These are phyloP conservation scores for Keithomyces neogunnii DNA, from an alignment of 2,329 filamentous ascomycete species.

Conservation along the genomic window DNA sequence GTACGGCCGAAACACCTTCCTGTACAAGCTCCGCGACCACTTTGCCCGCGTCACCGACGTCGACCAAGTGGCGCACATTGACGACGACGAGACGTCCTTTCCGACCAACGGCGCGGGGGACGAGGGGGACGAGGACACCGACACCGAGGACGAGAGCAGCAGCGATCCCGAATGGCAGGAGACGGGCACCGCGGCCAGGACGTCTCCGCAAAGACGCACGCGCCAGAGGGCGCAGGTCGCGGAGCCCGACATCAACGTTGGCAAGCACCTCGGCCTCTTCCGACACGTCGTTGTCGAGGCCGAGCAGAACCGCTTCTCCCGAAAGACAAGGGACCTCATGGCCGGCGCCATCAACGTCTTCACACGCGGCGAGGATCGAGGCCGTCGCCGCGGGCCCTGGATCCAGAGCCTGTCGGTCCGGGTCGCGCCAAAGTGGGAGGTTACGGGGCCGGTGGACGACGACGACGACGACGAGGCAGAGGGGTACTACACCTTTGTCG, in stretches of 20 bases:
- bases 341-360: constrained; percentile 29
- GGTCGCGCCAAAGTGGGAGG: constrained; percentile 22
- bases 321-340: constrained; percentile 20
- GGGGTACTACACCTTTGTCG: constrained; percentile 23
- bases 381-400: constrained; percentile 7
- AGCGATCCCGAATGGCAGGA: constrained; percentile 10
- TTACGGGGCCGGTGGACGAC: not conserved
- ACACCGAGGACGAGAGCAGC: constrained; percentile 5
- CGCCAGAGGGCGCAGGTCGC: not conserved
- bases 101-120: not conserved
- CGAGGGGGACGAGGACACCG: constrained; percentile 3
- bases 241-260: constrained; percentile 19
- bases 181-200: no score
- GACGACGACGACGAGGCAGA: not conserved
- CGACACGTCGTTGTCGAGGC: constrained; percentile 34
- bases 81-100: constrained; percentile 5
- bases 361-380: constrained; percentile 5
- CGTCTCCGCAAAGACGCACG: no score
- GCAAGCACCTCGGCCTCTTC: constrained; percentile 29
- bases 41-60: constrained; percentile 12
- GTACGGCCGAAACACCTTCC: constrained; percentile 39
- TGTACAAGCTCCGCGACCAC: constrained; percentile 35
- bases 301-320: constrained; percentile 28
- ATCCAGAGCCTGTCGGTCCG: constrained; percentile 35
- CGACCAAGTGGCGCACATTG: constrained; percentile 8